Evolutionary conservation across 108 stramenopile genomes (phyloP), one percentile per base, ranked within the genome.

Genomic region (Skeletonema menzelii): DNA sequence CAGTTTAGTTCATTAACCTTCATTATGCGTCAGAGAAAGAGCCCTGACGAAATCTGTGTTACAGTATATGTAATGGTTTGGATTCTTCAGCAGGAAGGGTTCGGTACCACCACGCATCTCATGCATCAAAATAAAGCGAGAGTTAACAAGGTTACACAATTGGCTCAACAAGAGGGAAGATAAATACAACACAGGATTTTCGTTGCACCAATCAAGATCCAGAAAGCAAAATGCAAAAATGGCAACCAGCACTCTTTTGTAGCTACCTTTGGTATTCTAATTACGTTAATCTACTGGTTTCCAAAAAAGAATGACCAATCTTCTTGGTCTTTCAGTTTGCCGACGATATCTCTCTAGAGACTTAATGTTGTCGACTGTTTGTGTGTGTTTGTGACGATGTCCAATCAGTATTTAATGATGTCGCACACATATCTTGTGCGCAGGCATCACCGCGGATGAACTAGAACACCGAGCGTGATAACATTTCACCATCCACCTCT

Each of bases 221-320:
- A n/a, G n/a, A n/a, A n/a, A n/a, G n/a, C n/a, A n/a, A n/a, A n/a
- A n/a, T n/a, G n/a, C n/a, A n/a, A n/a, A n/a, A n/a, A n/a, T n/a
- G n/a, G n/a, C n/a, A n/a, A 30, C 30, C 30, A 3, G 30, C 30
- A 47, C 59, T 38, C 44, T 20, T 10, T 22, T 59, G 30, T 24
- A 59, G 59, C 30, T 59, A 59, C 59, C 59, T 59, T 31, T n/a
- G 31, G 28, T 31, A 30, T 59, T 32, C n/a, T 31, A 65, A 42
- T 46, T 47, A 53, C 53, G 27, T 67, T 67, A 19, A 67, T 67
- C 65, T 67, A 67, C 31, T 67, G 46, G 49, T 47, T 67, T 34
- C 27, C 53, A 32, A 67, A 66, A 53, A 67, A 67, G 65, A 49
- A 67, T n/a, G 19, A 55, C 65, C 28, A 47, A 53, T 24, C 30